Percentiles rank a stretch among this genome's conserved stretches.
Evolutionary conservation across 345 rosid genomes (phyloP).

Genomic region (Salix purpurea): DNA sequence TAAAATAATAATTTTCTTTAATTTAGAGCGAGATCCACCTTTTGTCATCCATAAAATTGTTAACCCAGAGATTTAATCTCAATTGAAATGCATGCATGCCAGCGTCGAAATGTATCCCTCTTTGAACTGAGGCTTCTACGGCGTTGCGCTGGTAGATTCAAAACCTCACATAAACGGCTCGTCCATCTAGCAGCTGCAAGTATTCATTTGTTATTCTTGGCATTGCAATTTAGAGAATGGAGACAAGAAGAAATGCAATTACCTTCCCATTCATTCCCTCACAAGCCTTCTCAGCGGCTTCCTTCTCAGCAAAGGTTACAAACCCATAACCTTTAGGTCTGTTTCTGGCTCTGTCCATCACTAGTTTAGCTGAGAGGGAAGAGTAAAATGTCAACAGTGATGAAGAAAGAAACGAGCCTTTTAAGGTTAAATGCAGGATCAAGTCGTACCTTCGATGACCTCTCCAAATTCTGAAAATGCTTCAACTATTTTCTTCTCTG

Average conservation of each 20-base stretch:
- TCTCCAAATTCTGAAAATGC: constrained; percentile 59
- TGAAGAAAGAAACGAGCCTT: not conserved
- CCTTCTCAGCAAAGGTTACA: constrained; percentile 44
- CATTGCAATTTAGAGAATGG: not conserved
- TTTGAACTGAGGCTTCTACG: too few species aligned
- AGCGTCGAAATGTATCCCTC: too few species aligned
- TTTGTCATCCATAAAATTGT: too few species aligned
- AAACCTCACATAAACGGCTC: constrained; percentile 9
- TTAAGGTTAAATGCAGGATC: not conserved
- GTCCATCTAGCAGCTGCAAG: constrained; percentile 60
- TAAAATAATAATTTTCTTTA: too few species aligned
- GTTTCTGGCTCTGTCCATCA: constrained; percentile 33
- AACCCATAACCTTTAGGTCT: constrained; percentile 59
- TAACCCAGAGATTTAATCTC: too few species aligned
- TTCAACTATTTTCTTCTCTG: constrained; percentile 34
- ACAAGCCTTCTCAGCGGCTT: constrained; percentile 50
- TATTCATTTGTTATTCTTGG: not conserved
- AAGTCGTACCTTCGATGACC: constrained; percentile 43
- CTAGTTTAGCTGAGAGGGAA: constrained; percentile 35
- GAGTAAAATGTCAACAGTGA: not conserved
- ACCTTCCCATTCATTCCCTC: constrained; percentile 58
- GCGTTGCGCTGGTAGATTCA: too few species aligned
- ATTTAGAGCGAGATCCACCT: too few species aligned
- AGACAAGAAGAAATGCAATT: not conserved
- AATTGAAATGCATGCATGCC: too few species aligned